Evolutionary conservation across 257 asterid genomes (phyloP).

Genomic region (Solanum sitiens): DNA sequence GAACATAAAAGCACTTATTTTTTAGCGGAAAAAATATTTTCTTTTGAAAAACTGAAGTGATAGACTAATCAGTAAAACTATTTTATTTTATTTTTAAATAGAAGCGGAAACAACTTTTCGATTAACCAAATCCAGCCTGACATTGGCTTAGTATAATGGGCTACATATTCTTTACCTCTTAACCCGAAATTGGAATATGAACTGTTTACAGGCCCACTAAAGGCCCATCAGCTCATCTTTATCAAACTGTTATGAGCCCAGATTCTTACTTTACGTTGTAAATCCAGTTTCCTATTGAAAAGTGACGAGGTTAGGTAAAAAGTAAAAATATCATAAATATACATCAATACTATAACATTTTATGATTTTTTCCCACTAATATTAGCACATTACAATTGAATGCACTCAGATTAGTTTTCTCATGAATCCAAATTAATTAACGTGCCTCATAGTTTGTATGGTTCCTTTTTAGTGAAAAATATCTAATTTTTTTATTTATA

Average conservation of each 20-base stretch:
- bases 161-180: not conserved
- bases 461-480: too few species aligned
- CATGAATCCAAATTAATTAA: not conserved
- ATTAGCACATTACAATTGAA: not conserved
- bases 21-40: too few species aligned
- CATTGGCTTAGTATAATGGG: not conserved
- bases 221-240: not conserved
- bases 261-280: not conserved
- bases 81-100: too few species aligned
- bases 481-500: not conserved
- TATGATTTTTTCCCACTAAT: not conserved
- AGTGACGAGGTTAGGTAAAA: not conserved
- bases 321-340: too few species aligned
- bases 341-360: not conserved
- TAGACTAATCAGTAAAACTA: too few species aligned
- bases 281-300: not conserved
- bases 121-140: not conserved
- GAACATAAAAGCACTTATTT: too few species aligned
- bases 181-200: not conserved
- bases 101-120: too few species aligned
- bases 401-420: not conserved
- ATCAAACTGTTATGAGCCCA: not conserved
- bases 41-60: too few species aligned
- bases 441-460: not conserved
- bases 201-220: not conserved